Conservation (phyloP, 768 basidiomycete species). For the Mycena vulgaris region DNA sequence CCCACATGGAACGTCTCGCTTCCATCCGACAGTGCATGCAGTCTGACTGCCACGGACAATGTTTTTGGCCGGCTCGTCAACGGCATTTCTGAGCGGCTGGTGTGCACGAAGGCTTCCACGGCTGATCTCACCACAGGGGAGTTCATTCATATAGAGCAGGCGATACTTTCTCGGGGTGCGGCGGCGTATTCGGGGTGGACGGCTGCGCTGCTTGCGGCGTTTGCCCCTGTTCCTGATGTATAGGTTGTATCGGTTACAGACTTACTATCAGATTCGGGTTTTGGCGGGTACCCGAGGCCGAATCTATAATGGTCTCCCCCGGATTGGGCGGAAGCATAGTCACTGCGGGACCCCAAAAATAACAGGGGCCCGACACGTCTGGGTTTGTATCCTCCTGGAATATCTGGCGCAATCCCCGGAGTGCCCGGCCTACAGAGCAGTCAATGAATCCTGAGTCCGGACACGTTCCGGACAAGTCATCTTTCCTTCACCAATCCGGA, state of each 20-base stretch:
- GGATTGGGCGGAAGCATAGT: no score
- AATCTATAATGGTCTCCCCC: background rate
- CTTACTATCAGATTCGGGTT: background rate
- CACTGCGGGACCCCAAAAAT: no score
- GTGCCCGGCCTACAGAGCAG: no score
- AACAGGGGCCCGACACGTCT: no score
- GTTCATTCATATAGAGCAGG: constrained; percentile 63
- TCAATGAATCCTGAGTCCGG: no score
- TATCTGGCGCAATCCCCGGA: no score
- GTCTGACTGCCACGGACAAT: constrained; percentile 61
- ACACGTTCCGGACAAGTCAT: no score
- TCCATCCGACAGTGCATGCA: constrained; percentile 58
- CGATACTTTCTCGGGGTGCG: constrained; percentile 21
- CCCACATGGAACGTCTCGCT: constrained; percentile 56
- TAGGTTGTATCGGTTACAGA: background rate
- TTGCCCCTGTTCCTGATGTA: constrained; percentile 32
- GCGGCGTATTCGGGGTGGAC: constrained; percentile 53
- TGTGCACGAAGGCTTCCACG: constrained; percentile 49
- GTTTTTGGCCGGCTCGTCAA: constrained; percentile 63
- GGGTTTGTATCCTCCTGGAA: no score
- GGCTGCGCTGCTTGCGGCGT: constrained; percentile 50
- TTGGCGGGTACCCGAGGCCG: background rate
- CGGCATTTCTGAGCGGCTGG: constrained; percentile 45
- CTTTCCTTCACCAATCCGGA: no score
- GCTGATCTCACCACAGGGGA: constrained; percentile 48